These are phyloP conservation scores for Colletotrichum tamarilloi DNA, from an alignment of 2,329 filamentous ascomycete genomes.

Conservation along the genomic window DNA sequence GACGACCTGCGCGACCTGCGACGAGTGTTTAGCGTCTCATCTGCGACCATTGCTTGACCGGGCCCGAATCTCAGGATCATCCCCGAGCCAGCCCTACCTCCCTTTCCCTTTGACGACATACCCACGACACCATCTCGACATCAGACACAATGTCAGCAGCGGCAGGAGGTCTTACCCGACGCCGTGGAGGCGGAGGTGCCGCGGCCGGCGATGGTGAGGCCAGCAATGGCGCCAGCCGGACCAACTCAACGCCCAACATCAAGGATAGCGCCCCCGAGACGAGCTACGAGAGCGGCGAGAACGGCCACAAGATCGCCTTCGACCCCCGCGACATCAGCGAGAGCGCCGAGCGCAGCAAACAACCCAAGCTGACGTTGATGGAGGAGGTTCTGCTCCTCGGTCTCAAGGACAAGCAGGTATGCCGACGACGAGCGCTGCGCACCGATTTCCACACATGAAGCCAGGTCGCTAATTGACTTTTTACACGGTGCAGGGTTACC, in stretches of 20 bases:
- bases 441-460: constrained; percentile 1
- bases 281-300: constrained; percentile 90
- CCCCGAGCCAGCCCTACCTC: constrained; percentile 11
- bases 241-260: constrained; percentile 66
- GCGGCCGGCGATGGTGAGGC: constrained; percentile 68
- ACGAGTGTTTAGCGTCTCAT: constrained; percentile 15
- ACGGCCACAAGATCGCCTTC: constrained; percentile 98
- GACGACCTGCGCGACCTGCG: constrained; percentile 11
- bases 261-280: constrained; percentile 74
- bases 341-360: constrained; percentile 94
- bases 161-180: constrained; percentile 64
- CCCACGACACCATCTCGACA: constrained; percentile 24
- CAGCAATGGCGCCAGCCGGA: constrained; percentile 64
- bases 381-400: constrained; percentile 96
- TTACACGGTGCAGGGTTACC: constrained; percentile 76
- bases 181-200: constrained; percentile 74
- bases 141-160: constrained; percentile 31
- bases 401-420: constrained; percentile 97
- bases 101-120: constrained; percentile 24
- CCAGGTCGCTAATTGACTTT: constrained; percentile 8
- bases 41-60: constrained; percentile 24
- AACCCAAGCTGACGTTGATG: constrained; percentile 98
- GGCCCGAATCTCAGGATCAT: constrained; percentile 16
- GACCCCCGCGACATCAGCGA: constrained; percentile 98
- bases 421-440: constrained; percentile 38